Evolutionary conservation across 148 eudicot genomes (phyloP), one percentile per base, ranked within the genome.

Genomic region (Heliamphora exappendiculata): DNA sequence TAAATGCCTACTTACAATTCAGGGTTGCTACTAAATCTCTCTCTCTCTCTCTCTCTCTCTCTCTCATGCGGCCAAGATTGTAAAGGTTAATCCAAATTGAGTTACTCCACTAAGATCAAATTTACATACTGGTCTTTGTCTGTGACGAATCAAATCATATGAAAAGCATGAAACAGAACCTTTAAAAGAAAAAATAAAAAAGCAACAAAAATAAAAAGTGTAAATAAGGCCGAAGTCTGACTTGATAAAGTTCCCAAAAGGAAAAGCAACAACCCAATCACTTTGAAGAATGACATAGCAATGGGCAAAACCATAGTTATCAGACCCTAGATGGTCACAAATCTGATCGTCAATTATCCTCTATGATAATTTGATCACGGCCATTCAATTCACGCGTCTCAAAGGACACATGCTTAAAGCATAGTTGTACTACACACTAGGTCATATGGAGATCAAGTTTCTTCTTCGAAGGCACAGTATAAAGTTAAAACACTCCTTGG

Each of bases 191-290:
- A 71, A 49, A 64, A 54, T 80, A 33, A 42, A 70, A 75, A 70
- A 60, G 78, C 28, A 51, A 37, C 28, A 70, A 50, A 31, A 73
- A 79, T 50, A 24, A 4, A 44, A 42, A 74, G 70, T 7, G 45
- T 29, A 68, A 67, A 79, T 33, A 41, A 7, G 47, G 58, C 22
- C 14, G 69, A 68, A 16, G 16, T 45, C 36, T 66, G n/a, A 74
- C 31, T 33, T 28, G 75, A 53, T 75, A 74, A 80, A 67, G 78
- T 74, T 67, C 50, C 34, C 60, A 29, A 60, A 50, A 17, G 22
- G 51, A 50, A 78, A 58, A 53, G 66, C 59, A 59, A 34, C 29
- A 9, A 65, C 59, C 69, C 36, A n/a, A n/a, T 78, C 26, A 33
- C 45, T 70, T 58, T 77, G 67, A 70, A 70, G 28, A 59, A 14